Conservation (phyloP, 208 protist species). For the Trypanosoma boissoni region DNA sequence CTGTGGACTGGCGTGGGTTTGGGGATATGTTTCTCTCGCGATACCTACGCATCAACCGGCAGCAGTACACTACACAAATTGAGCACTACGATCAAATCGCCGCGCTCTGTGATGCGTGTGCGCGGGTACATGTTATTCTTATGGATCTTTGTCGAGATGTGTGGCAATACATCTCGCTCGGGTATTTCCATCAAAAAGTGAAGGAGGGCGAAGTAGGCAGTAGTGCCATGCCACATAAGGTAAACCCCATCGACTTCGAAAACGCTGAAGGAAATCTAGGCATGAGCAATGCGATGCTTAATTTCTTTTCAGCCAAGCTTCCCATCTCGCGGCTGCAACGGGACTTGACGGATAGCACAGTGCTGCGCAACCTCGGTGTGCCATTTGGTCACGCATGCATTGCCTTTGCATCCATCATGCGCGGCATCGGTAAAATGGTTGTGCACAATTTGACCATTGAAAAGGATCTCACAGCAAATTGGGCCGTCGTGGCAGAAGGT, state of each 20-base stretch:
- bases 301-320: conserved; percentile 92
- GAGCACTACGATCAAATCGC: conserved; percentile 95
- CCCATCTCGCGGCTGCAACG: conserved; percentile 95
- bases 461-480: conserved; percentile 89
- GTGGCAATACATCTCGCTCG: conserved; percentile 95
- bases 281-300: conserved; percentile 92
- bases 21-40: conserved; percentile 76
- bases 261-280: conserved; percentile 96
- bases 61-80: conserved; percentile 94
- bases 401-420: conserved; percentile 79
- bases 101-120: conserved; percentile 87
- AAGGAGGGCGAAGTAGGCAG: conserved; percentile 93
- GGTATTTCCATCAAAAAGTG: conserved; percentile 94
- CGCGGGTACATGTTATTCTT: conserved; percentile 92
- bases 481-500: conserved; percentile 93
- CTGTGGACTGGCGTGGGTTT: conserved; percentile 84
- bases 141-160: conserved; percentile 92
- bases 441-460: conserved; percentile 72
- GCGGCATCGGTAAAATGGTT: conserved; percentile 89
- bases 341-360: conserved; percentile 95
- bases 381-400: conserved; percentile 89
- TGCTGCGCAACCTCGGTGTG: conserved; percentile 93
- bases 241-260: conserved; percentile 98
- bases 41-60: conserved; percentile 72
- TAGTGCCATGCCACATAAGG: conserved; percentile 97